Evolutionary conservation across 2,329 filamentous ascomycete species (phyloP), one percentile per base, ranked within the genome.

Genomic region (Podosphaera leucotricha): DNA sequence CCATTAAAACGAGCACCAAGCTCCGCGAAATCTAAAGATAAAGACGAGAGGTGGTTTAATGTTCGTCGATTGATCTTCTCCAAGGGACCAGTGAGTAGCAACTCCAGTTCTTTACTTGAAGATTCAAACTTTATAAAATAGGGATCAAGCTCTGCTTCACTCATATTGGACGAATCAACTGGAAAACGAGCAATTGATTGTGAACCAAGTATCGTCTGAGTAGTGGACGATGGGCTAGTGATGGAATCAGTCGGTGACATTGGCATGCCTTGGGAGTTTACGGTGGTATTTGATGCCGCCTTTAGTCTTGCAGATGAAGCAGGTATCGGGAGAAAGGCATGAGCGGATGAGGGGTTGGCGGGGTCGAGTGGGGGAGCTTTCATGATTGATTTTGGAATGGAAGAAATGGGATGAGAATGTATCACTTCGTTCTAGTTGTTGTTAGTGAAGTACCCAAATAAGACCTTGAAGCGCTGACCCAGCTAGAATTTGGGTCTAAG

Each of bases 401-500:
- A 92, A 3, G 84, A 72, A 30, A 92, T 77, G 1, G 90, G 90
- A 53, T 90, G 81, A 3, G 87, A 87, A 60, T 92, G 78, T 6
- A 98, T 65, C n/a, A 98, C 86, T 62, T 98, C 90, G 57, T 73
- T 92, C 86, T 93, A 49, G 22, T 46, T 46, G 49, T n/a, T n/a
- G 38, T 56, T 38, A 55, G 47, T 38, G 50, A 28, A 13, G 30
- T 15, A 26, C 39, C 26, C 38, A 40, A 15, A 28, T 30, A 30
- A 47, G 8, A 37, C 37, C 19, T 16, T 7, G 8, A 24, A 13
- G 2, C 11, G 58, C 66, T 47, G 73, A 93, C 85, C 90, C 90
- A 98, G 72, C 90, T 95, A 20, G 87, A 86, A 59, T 98, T 95
- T 10, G 92, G 90, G 59, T 98, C 90, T 28, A 98, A 68, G 57